A percentile compares a stretch with the other conserved stretches of the same genome.
These are phyloP conservation scores for Colletotrichum abscissum DNA, from an alignment of 2,329 filamentous ascomycete genomes.

Conservation along the genomic window DNA sequence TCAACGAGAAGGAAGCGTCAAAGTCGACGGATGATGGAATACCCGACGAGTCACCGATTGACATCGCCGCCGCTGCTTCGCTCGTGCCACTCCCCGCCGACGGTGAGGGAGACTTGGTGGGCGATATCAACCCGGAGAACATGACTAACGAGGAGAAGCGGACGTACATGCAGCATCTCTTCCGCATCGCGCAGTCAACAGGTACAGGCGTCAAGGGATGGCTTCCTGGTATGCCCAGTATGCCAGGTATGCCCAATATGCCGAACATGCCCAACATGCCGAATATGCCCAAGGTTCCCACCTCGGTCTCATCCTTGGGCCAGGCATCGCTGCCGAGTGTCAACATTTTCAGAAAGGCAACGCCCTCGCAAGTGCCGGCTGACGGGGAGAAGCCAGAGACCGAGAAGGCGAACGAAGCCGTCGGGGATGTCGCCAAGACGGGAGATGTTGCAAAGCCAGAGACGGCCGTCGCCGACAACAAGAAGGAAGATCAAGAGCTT, in stretches of 20 bases:
- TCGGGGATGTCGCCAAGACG: background rate
- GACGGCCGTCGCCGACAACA: background rate
- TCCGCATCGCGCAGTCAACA: conserved; percentile 60
- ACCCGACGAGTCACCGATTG: conserved; percentile 58
- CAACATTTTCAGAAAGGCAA: conserved; percentile 45
- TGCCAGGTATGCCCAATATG: conserved; percentile 46
- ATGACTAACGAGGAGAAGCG: conserved; percentile 49
- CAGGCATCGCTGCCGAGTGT: conserved; percentile 46
- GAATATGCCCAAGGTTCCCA: conserved; percentile 42
- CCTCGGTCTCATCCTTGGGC: conserved; percentile 43
- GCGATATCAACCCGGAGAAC: conserved; percentile 45
- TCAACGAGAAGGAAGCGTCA: conserved; percentile 33
- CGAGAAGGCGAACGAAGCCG: background rate
- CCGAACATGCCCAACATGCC: conserved; percentile 49
- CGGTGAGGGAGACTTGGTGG: conserved; percentile 47
- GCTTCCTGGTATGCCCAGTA: conserved; percentile 58
- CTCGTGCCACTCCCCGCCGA: conserved; percentile 60
- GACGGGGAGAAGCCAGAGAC: background rate
- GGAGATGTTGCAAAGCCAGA: background rate
- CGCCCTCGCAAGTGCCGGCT: conserved; percentile 1
- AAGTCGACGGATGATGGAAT: conserved; percentile 37
- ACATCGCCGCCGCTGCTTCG: conserved; percentile 64
- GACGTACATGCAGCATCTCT: conserved; percentile 61
- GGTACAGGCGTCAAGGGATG: conserved; percentile 58
- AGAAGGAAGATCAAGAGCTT: background rate